Percentiles rank a stretch among this genome's conserved stretches.
Conservation (phyloP, 2,329 filamentous ascomycete species). For the Fusarium musae region DNA sequence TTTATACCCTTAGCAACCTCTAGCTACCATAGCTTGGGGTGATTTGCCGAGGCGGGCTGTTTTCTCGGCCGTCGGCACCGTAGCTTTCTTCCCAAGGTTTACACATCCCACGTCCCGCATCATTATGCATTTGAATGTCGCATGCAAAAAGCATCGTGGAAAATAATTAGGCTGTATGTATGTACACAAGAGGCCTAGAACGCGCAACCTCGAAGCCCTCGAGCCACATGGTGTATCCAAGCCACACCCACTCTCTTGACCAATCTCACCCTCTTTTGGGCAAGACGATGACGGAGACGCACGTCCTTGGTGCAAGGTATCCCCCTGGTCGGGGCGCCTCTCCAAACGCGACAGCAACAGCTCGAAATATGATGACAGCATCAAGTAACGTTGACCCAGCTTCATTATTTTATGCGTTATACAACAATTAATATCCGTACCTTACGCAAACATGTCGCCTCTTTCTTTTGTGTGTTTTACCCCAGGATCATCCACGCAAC, state of each 20-base stretch:
- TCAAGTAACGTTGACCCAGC: not conserved
- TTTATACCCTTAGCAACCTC: not conserved
- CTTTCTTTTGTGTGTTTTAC: not conserved
- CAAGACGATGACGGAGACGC: slow-evolving; percentile 22
- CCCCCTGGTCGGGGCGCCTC: slow-evolving; percentile 13
- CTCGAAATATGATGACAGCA: slow-evolving; percentile 31
- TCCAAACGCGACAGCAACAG: slow-evolving; percentile 4
- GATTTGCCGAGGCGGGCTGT: slow-evolving; percentile 3
- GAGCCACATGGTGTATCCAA: slow-evolving; percentile 29
- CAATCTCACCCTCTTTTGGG: slow-evolving; percentile 11
- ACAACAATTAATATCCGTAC: not conserved
- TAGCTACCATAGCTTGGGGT: not conserved
- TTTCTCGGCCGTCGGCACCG: not conserved
- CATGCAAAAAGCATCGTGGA: slow-evolving; percentile 1
- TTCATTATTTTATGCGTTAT: not conserved
- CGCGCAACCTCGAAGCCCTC: slow-evolving; percentile 15
- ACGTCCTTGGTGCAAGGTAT: slow-evolving; percentile 16
- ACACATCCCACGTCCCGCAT: not conserved
- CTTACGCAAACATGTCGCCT: not conserved
- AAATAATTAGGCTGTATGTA: slow-evolving; percentile 2
- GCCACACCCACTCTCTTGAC: slow-evolving; percentile 5
- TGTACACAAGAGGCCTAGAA: slow-evolving; percentile 14
- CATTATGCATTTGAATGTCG: not conserved
- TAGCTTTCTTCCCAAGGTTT: not conserved
- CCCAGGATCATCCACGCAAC: not conserved